Conservation (phyloP, 768 basidiomycete genomes). For the Boletus patriciae region DNA sequence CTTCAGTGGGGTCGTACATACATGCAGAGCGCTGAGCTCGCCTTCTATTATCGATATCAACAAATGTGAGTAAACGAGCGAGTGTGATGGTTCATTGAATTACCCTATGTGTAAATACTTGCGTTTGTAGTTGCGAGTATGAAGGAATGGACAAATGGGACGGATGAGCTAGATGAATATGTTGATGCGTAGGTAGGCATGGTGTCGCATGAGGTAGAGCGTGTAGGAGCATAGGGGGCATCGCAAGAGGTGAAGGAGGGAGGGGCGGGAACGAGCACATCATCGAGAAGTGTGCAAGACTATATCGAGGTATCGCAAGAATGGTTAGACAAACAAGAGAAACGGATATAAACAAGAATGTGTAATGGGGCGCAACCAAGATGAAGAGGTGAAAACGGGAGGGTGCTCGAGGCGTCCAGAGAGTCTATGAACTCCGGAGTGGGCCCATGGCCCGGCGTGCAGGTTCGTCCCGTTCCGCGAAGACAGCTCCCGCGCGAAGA, state of each 20-base stretch:
- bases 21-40: not conserved
- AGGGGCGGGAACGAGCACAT: slow-evolving; percentile 2
- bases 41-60: not conserved
- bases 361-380: not conserved
- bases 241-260: slow-evolving; percentile 1
- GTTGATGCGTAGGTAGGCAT: not conserved
- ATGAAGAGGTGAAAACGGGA: not conserved
- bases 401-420: not conserved
- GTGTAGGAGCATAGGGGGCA: not conserved
- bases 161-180: slow-evolving; percentile 5
- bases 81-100: slow-evolving; percentile 3
- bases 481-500: slow-evolving; percentile 32
- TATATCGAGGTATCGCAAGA: slow-evolving; percentile 16
- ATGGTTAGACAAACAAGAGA: not conserved
- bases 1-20: not conserved
- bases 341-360: slow-evolving; percentile 7
- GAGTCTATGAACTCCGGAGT: slow-evolving; percentile 17
- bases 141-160: not conserved
- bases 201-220: slow-evolving; percentile 9
- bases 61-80: slow-evolving; percentile 7
- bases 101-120: slow-evolving; percentile 10
- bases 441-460: slow-evolving; percentile 34
- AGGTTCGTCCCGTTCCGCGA: slow-evolving; percentile 31
- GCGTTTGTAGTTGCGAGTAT: not conserved
- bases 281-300: slow-evolving; percentile 10